These are phyloP conservation scores for Clonostachys rosea DNA, from an alignment of 2,329 filamentous ascomycete species.

Conservation along the genomic window DNA sequence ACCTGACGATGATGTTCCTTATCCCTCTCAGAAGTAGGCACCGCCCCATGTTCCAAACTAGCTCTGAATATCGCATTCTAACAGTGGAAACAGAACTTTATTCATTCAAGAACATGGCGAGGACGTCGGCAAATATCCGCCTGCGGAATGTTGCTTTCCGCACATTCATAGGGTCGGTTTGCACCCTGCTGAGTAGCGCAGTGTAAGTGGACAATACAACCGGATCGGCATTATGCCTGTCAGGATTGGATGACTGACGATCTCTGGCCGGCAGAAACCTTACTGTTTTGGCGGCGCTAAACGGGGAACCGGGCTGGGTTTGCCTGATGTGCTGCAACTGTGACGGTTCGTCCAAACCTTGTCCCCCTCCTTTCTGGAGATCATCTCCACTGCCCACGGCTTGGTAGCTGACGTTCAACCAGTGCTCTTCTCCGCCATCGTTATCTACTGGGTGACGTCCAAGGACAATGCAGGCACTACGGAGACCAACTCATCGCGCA, in stretches of 20 bases:
- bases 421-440: conserved; percentile 55
- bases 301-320: conserved; percentile 61
- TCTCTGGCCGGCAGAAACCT: conserved; percentile 40
- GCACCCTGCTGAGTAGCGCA: conserved; percentile 53
- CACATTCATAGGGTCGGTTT: conserved; percentile 54
- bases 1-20: conserved; percentile 59
- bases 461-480: conserved; percentile 30
- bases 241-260: neutral
- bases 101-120: conserved; percentile 42
- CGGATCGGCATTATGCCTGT: no score
- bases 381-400: neutral
- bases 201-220: conserved; percentile 30
- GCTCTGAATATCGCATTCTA: no score
- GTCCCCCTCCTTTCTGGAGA: neutral
- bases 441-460: conserved; percentile 57
- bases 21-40: conserved; percentile 50
- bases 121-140: conserved; percentile 29
- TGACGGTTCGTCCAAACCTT: conserved; percentile 40
- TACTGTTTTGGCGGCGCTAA: conserved; percentile 49
- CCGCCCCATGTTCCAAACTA: no score
- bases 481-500: no score
- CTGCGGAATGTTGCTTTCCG: conserved; percentile 49
- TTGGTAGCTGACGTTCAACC: neutral
- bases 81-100: conserved; percentile 37
- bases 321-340: conserved; percentile 62